Evolutionary conservation across 768 basidiomycete genomes (phyloP).

Genomic region (Kwoniella heveanensis): DNA sequence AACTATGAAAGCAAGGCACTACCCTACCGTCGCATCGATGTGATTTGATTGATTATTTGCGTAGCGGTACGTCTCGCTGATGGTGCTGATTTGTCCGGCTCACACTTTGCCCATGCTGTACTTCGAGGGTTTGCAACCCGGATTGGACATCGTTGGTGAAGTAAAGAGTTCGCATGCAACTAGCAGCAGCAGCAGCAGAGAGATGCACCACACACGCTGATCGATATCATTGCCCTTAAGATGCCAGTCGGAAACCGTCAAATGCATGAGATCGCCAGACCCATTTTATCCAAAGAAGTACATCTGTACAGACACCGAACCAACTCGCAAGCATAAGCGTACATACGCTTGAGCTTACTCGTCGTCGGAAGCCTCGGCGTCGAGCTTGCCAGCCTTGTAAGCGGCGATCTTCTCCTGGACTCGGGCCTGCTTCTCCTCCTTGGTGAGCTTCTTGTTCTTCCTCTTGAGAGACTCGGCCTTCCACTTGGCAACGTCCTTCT

Average conservation of each 20-base stretch:
- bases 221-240: background rate
- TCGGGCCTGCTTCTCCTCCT: slow-evolving; percentile 73
- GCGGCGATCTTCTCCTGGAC: slow-evolving; percentile 88
- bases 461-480: slow-evolving; percentile 77
- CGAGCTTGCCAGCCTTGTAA: slow-evolving; percentile 68
- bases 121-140: too few species aligned
- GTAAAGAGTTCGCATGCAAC: too few species aligned
- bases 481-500: slow-evolving; percentile 85
- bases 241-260: background rate
- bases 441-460: slow-evolving; percentile 69
- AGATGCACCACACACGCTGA: too few species aligned
- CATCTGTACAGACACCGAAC: background rate
- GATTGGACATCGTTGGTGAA: too few species aligned
- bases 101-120: too few species aligned
- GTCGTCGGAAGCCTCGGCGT: slow-evolving; percentile 44
- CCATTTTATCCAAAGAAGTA: background rate
- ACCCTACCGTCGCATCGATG: too few species aligned
- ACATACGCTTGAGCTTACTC: slow-evolving; percentile 29
- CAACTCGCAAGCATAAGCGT: too few species aligned
- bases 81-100: too few species aligned
- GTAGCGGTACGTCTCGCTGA: too few species aligned
- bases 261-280: slow-evolving; percentile 1
- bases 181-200: too few species aligned
- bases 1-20: too few species aligned
- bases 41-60: too few species aligned